Evolutionary conservation across 495 filamentous ascomycete genomes (phyloP), one percentile per base, ranked within the genome.

Genomic region (Hypoxylon crocopeplum): DNA sequence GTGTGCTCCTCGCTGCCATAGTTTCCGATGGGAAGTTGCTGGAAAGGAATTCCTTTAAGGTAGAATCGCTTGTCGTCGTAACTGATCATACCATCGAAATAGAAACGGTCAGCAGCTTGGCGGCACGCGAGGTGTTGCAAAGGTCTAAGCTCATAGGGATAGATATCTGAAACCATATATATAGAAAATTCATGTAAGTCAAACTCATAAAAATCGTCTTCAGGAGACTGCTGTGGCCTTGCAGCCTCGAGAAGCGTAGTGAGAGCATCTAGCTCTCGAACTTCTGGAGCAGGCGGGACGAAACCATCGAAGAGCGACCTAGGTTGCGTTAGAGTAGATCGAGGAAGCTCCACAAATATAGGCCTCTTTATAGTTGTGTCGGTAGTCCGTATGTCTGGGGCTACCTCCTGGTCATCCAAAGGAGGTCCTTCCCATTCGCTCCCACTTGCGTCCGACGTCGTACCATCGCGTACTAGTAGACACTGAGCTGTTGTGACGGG

Each of bases 41-140:
- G 54, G 51, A 91, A 87, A 7, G 78, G 77, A 4, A 89, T 74
- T 29, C 58, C 68, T 33, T 79, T 68, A 1, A 91, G 73, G 60
- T 81, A 88, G 12, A 71, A 68, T 0, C 52, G 46, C 2, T 39
- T 48, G 10, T 72, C 54, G 1, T 81, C 84, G 22, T 71, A 37
- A 8, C 68, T 75, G 8, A 91, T 71, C 1, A 85, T 62, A 0
- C 88, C 89, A 64, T 90, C 83, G 42, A 90, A 83, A 47, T 74
- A 80, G 21, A 79, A 75, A 0, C 25, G 48, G 45, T 72, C 66
- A 7, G 72, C 47, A 10, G 59, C 62, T 0, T n/a, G 19, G 21
- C 72, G 77, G 7, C 72, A 70, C 0, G 68, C 61, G 12, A 86
- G 62, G 20, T 80, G 69, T n/a, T 86, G 78, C 1, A 87, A 66